Conservation (phyloP, 1,284 basidiomycete species). For the Sanghuangporus weigelae region DNA sequence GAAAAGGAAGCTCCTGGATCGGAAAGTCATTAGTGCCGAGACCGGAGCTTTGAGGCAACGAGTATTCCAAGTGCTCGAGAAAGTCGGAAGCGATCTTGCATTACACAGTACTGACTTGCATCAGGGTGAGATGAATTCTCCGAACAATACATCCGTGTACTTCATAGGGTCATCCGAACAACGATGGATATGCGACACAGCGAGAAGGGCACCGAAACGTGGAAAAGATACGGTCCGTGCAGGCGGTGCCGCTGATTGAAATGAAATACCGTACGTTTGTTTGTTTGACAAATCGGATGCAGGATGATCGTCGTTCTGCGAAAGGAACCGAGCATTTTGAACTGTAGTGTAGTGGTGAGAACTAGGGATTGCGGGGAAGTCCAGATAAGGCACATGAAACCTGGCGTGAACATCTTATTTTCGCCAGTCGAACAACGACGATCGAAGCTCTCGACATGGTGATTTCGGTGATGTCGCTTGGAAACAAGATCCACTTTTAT, state of each 20-base stretch:
- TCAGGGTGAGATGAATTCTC: not conserved
- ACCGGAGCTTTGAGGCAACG: not conserved
- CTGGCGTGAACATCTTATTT: not conserved
- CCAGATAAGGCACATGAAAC: not conserved
- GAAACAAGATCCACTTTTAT: constrained; percentile 3
- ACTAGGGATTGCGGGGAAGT: not conserved
- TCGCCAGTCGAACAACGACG: not conserved
- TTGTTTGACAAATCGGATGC: not conserved
- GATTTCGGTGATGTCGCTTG: constrained; percentile 17
- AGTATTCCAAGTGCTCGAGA: not conserved
- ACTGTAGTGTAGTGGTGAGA: not conserved
- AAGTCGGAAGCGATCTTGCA: not conserved
- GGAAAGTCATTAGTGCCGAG: not conserved
- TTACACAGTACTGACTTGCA: not conserved
- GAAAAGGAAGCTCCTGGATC: not conserved
- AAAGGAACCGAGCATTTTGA: not conserved
- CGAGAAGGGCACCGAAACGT: constrained; percentile 1
- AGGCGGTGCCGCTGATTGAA: too few species aligned
- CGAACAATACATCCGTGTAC: not conserved
- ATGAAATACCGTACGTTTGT: not conserved
- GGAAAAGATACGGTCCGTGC: not conserved
- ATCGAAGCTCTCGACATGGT: not conserved
- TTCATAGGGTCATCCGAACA: not conserved
- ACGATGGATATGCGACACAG: not conserved
- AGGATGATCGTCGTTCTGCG: not conserved